A percentile compares a stretch with the other conserved stretches of the same genome.
Conservation (phyloP, 345 rosid genomes). For the Brassica napus region Da-Ae NC_063436.1:11272501-11273000, state of each 20-base stretch:
- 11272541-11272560: neutral
- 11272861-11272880: slow-evolving; percentile 23
- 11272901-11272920: slow-evolving; percentile 25
- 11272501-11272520: neutral
- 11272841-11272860: slow-evolving; percentile 7
- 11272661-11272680: neutral
- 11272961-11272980: slow-evolving; percentile 12
- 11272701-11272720: neutral
- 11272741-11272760: neutral
- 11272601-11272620: neutral
- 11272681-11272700: neutral
- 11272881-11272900: slow-evolving; percentile 42
- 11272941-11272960: slow-evolving; percentile 11
- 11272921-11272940: slow-evolving; percentile 21
- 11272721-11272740: neutral
- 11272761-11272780: neutral
- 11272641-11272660: neutral
- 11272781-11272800: neutral
- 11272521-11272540: slow-evolving; percentile 10
- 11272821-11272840: slow-evolving; percentile 32
- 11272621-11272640: neutral
- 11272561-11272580: neutral
- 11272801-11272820: neutral
- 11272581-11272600: neutral
- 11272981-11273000: slow-evolving; percentile 7